These are phyloP conservation scores for Jamesozyma rosinii DNA, from an alignment of 805 yeast genomes.

Conservation along the genomic window DNA sequence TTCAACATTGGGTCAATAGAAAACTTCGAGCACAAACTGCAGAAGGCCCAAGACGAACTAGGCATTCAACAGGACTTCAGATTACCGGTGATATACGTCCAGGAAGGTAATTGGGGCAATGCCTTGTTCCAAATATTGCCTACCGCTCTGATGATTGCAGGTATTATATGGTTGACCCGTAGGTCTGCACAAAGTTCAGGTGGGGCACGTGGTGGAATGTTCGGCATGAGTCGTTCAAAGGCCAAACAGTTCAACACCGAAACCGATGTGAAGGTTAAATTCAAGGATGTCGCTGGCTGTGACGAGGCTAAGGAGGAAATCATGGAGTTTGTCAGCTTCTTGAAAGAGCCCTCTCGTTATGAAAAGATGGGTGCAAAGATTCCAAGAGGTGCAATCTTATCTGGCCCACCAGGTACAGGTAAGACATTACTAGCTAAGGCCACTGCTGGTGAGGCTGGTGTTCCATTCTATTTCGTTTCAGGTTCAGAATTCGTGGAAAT, in stretches of 20 bases:
- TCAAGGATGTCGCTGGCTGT: conserved; percentile 95
- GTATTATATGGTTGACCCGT: conserved; percentile 73
- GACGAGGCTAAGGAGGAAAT: conserved; percentile 95
- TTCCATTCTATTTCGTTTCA: conserved; percentile 89
- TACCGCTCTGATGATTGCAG: conserved; percentile 81
- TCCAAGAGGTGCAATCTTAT: conserved; percentile 93
- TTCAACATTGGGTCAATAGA: conserved; percentile 88
- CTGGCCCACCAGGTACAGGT: conserved; percentile 99
- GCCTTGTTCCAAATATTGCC: conserved; percentile 71
- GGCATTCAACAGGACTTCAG: conserved; percentile 52
- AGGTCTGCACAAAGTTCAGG: conserved; percentile 42
- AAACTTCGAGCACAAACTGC: conserved; percentile 71
- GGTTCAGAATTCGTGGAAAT: conserved; percentile 97
- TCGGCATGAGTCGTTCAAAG: conserved; percentile 85
- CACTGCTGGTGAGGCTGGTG: conserved; percentile 98
- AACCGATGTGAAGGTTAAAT: conserved; percentile 78
- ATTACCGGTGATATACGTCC: conserved; percentile 73
- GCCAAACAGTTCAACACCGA: conserved; percentile 90
- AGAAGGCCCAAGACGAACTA: conserved; percentile 63
- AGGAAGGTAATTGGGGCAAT: conserved; percentile 58
- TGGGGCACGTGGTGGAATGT: conserved; percentile 61
- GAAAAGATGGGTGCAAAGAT: conserved; percentile 92
- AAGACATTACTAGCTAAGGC: conserved; percentile 94
- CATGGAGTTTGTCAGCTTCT: conserved; percentile 92
- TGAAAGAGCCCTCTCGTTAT: conserved; percentile 82